Evolutionary conservation across 116 monocot genomes (phyloP), one percentile per base, ranked within the genome.

Genomic region (Posidonia oceanica): DNA sequence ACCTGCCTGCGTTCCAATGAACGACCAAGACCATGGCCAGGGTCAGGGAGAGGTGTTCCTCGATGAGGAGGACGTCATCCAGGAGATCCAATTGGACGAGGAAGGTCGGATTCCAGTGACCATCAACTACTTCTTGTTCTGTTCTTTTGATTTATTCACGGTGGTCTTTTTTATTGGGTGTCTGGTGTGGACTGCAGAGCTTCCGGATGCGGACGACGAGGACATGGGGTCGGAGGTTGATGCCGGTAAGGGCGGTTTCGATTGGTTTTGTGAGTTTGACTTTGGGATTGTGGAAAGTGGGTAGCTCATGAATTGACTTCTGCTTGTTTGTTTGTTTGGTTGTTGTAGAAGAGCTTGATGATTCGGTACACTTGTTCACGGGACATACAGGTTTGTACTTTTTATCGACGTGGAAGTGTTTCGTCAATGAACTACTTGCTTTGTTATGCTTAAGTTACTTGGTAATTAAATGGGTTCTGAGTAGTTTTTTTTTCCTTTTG

Each of bases 31-130:
- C 6, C 16, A 63, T 48, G 42, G 36, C 38, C 42, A 68, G 1
- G 66, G 42, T 7, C 10, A 68, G 13, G 60, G 18, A 41, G 76
- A 76, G 7, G 69, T 70, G 36, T 76, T 76, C 54, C 63, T 76
- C 39, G 69, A 76, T 12, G 76, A 76, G 12, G 69, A 76, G 20
- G 76, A 76, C 54, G 61, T 70, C 17, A 69, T 76, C 63, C 69
- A 62, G 54, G 76, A 76, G 68, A 76, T 76, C 14, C 53, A 61
- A 14, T n/a, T 76, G 16, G 76, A 76, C 39, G 76, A 63, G 21
- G 76, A 76, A 55, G 76, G 71, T 71, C 4, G 40, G 71, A 11
- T 12, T 23, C 36, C 15, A 41, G 5, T 21, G 15, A 5, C 0
- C 56, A 18, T 18, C 41, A 10, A 20, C 5, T 39, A 11, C 4